A percentile compares a stretch with the other conserved stretches of the same genome.
phyloP scores from a whole-genome alignment of 106 monocot species.

The Dactylorhiza incarnata region DNA sequence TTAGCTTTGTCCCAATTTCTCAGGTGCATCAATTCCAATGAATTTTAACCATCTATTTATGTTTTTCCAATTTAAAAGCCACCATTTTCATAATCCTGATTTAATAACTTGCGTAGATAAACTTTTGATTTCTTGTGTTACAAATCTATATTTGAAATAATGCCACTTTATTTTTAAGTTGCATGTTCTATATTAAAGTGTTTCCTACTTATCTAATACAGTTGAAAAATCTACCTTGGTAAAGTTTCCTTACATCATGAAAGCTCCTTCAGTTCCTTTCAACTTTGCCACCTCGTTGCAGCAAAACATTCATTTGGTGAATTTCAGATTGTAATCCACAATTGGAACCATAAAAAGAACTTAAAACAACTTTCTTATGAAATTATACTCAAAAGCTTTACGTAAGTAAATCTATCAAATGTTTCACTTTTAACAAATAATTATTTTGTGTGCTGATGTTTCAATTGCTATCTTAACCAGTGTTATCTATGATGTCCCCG shows the following conservation, averaged over 20 bases:
- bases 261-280: not conserved
- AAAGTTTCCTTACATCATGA: not conserved
- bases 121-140: not conserved
- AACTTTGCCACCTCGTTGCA: not conserved
- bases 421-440: not conserved
- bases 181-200: not conserved
- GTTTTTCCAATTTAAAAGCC: not conserved
- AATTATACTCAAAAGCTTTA: not conserved
- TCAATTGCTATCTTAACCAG: too few species aligned
- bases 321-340: not conserved
- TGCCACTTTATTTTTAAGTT: not conserved
- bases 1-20: not conserved
- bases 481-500: too few species aligned
- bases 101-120: not conserved
- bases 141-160: too few species aligned
- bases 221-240: not conserved
- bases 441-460: not conserved
- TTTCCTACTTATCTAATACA: not conserved
- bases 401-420: not conserved
- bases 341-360: not conserved
- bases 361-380: not conserved
- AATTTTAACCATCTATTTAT: not conserved
- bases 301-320: not conserved
- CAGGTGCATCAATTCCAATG: not conserved
- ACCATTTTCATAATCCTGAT: not conserved